phyloP scores from a whole-genome alignment of 768 basidiomycete genomes.

The Kwoniella pini region DNA sequence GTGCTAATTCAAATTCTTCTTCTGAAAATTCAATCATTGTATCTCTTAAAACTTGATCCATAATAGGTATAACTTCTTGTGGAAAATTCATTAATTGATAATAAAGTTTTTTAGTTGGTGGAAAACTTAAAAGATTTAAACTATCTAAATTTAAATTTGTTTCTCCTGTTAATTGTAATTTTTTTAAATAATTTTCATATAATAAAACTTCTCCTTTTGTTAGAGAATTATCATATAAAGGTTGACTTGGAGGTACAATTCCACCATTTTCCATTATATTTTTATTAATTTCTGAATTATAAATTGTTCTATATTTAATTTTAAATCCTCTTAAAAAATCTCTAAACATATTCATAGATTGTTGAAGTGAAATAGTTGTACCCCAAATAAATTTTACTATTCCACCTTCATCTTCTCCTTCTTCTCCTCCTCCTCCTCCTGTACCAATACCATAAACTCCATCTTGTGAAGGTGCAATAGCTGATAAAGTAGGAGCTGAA shows the following conservation, averaged over 20 bases:
- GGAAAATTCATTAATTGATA: constrained; percentile 87
- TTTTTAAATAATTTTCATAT: constrained; percentile 78
- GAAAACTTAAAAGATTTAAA: constrained; percentile 80
- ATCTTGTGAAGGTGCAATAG: constrained; percentile 65
- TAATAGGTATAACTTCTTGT: constrained; percentile 93
- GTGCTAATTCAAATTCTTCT: constrained; percentile 59
- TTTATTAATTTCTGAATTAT: constrained; percentile 58
- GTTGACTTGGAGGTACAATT: constrained; percentile 37
- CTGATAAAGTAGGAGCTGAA: constrained; percentile 61
- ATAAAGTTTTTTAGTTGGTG: constrained; percentile 77
- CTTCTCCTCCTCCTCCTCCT: neutral
- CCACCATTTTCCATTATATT: constrained; percentile 45
- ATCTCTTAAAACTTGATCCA: constrained; percentile 95
- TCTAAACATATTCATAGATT: constrained; percentile 87
- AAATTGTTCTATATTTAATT: constrained; percentile 74
- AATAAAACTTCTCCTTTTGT: constrained; percentile 54
- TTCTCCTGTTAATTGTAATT: constrained; percentile 88
- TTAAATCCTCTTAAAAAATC: constrained; percentile 92
- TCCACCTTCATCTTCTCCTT: constrained; percentile 62
- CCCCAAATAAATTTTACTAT: constrained; percentile 92
- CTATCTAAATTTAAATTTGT: constrained; percentile 90
- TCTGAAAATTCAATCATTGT: constrained; percentile 85
- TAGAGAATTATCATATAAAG: constrained; percentile 48
- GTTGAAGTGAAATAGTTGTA: constrained; percentile 86
- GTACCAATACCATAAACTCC: constrained; percentile 40